phyloP scores from a whole-genome alignment of 2,329 filamentous ascomycete species.

The Pseudogymnoascus sp. region DNA sequence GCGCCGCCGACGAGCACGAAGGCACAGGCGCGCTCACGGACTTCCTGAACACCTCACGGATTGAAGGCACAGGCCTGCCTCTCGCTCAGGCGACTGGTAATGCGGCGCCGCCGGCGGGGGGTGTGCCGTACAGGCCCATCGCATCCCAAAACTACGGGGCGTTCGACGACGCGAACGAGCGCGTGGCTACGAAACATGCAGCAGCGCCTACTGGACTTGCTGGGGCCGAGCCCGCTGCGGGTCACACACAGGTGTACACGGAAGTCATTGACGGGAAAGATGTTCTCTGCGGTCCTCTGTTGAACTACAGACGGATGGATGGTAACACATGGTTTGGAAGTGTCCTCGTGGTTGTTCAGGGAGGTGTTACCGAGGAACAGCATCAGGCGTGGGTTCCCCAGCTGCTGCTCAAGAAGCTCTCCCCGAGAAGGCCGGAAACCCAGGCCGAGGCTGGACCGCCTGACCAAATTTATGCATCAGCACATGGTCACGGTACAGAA shows the following conservation, averaged over 20 bases:
- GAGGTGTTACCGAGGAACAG: slow-evolving; percentile 46
- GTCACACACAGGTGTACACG: background rate
- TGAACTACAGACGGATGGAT: slow-evolving; percentile 72
- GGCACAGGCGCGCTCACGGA: slow-evolving; percentile 44
- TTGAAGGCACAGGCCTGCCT: slow-evolving; percentile 25
- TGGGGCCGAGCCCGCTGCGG: background rate
- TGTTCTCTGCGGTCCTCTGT: slow-evolving; percentile 61
- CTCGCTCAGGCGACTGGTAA: background rate
- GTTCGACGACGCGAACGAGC: background rate
- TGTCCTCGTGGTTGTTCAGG: slow-evolving; percentile 71
- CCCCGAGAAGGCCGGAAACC: background rate
- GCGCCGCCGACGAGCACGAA: slow-evolving; percentile 34
- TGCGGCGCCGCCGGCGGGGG: slow-evolving; percentile 9
- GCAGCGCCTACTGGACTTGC: background rate
- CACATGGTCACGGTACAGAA: slow-evolving; percentile 1
- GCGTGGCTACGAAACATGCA: background rate
- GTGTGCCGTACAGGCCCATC: slow-evolving; percentile 40
- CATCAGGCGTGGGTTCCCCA: slow-evolving; percentile 47
- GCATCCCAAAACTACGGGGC: slow-evolving; percentile 24
- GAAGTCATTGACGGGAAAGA: slow-evolving; percentile 35
- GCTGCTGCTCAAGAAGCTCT: slow-evolving; percentile 41
- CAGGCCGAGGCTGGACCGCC: slow-evolving; percentile 13
- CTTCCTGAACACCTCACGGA: slow-evolving; percentile 47
- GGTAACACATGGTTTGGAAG: slow-evolving; percentile 70
- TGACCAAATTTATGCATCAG: slow-evolving; percentile 24